Conservation (phyloP, 306 rosid species). For the Geum urbanum region DNA sequence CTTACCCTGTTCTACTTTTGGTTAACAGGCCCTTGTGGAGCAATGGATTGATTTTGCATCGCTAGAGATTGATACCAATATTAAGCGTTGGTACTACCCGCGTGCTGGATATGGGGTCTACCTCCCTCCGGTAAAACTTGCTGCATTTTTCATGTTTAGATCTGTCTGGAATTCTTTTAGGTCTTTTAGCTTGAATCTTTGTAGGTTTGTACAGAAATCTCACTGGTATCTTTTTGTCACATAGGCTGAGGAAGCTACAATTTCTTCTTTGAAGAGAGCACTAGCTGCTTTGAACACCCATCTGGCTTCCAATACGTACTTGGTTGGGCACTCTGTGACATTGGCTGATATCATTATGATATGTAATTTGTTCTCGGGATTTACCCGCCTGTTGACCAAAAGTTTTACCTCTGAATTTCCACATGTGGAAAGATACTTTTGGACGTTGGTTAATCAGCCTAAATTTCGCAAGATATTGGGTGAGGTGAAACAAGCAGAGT, state of each 20-base stretch:
- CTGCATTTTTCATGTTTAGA: not conserved
- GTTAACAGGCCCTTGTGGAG: slow-evolving; percentile 60
- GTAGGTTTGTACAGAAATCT: not conserved
- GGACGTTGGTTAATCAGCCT: slow-evolving; percentile 85
- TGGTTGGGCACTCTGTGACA: slow-evolving; percentile 75
- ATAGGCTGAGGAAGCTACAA: slow-evolving; percentile 72
- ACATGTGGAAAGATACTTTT: slow-evolving; percentile 82
- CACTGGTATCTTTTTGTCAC: not conserved
- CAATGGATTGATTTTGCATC: slow-evolving; percentile 84
- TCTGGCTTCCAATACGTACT: slow-evolving; percentile 63
- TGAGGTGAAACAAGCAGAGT: slow-evolving; percentile 60
- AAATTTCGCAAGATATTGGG: slow-evolving; percentile 66
- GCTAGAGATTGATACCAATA: slow-evolving; percentile 52
- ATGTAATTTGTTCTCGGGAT: slow-evolving; percentile 44
- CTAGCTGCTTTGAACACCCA: slow-evolving; percentile 62
- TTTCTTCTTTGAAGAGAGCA: slow-evolving; percentile 56
- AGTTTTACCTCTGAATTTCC: slow-evolving; percentile 75
- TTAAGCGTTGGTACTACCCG: slow-evolving; percentile 34
- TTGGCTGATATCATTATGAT: slow-evolving; percentile 66
- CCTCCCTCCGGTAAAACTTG: slow-evolving; percentile 51
- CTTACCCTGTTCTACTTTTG: not conserved
- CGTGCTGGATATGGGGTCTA: slow-evolving; percentile 39
- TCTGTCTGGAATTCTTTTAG: not conserved
- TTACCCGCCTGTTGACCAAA: slow-evolving; percentile 35
- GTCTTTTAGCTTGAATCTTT: not conserved